Base-by-base conservation (phyloP, 2,329 filamentous ascomycete species). In the Blastomyces silverae region DNA sequence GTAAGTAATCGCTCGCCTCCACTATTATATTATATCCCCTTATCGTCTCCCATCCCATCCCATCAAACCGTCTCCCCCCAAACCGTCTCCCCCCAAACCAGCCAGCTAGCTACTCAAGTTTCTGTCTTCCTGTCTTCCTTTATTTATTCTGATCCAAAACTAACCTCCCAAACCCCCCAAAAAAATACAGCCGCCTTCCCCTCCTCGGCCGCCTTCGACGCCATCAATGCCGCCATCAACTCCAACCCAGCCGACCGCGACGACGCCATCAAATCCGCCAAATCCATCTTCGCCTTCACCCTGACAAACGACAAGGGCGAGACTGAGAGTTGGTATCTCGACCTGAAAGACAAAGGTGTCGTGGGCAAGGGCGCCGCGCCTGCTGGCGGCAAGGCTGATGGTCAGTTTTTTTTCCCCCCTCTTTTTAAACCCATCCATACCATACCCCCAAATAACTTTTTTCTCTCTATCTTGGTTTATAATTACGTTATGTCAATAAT, bases 261-360 rank as follows among this genome's bases (percentile, higher is more conserved):
- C 81, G 88, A 92, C 70, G 92, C 93, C 70, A 88, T 97, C 78
- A 93, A 95, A 80, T 87, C 91, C 76, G 93, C 87, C 75, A 89
- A 89, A 73, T 91, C 89, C 67, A 82, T 97, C 77, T 97, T 96
- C 77, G 88, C 88, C 67, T 97, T 99, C 81, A 91, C 86, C 64
- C 82, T 99, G 70, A 97, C 96, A 84, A 99, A 99, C 84, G 79
- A 82, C 65, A 83, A 83, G 31, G 91, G 91, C 72, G 85, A 92
- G 77, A 87, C 87, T 66, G 87, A 91, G 73, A 89, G 86, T 80
- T 99, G 94, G 94, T 86, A 95, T 81, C 90, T 99, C 71, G 94
- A 99, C 77, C 86, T 99, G 67, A 97, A 97, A 84, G 85, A 95
- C 73, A 89, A 88, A 67, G 94, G 94, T 68, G 84, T 84, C 64